phyloP scores from a whole-genome alignment of 1,284 basidiomycete genomes.

The Leccinum subfulvum region DNA sequence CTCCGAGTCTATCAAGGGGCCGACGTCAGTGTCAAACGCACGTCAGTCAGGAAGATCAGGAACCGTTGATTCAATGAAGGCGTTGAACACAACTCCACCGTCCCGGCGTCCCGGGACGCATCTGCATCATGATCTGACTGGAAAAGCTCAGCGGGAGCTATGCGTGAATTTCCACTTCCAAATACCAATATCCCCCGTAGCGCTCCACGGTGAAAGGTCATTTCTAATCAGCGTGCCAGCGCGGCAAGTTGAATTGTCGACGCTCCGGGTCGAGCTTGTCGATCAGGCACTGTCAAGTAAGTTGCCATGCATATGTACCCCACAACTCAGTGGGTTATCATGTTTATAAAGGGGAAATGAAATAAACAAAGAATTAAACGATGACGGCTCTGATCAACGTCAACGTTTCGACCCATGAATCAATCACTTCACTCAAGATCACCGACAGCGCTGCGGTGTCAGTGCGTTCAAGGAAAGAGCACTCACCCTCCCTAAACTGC shows the following conservation, averaged over 20 bases:
- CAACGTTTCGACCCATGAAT: neutral
- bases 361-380: neutral
- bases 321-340: neutral
- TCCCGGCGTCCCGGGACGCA: neutral
- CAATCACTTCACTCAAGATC: neutral
- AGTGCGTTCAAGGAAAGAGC: neutral
- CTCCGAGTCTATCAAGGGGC: neutral
- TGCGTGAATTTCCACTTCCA: neutral
- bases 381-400: neutral
- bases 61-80: neutral
- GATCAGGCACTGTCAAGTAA: neutral
- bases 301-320: neutral
- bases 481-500: neutral
- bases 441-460: neutral
- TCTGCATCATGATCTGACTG: neutral
- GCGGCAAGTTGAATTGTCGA: neutral
- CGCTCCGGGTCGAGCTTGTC: neutral
- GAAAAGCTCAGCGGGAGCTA: neutral
- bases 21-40: neutral
- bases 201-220: neutral
- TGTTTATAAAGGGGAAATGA: neutral
- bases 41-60: neutral
- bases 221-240: neutral
- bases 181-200: neutral
- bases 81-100: neutral